These are phyloP conservation scores for Meripilus lineatus DNA, from an alignment of 1,284 basidiomycete genomes.

Conservation along the genomic window DNA sequence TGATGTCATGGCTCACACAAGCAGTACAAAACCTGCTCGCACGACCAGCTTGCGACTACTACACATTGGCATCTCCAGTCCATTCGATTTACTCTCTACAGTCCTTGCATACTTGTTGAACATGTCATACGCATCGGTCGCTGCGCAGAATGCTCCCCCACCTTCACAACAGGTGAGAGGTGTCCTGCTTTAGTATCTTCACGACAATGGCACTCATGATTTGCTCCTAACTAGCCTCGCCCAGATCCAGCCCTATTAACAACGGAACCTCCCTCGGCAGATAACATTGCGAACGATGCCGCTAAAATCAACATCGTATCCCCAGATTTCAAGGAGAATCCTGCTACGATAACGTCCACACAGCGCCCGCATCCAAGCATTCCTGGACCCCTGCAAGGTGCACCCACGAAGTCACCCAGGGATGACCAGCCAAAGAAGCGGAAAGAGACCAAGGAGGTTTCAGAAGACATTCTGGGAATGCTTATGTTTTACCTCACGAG, in stretches of 20 bases:
- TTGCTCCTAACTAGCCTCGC: conserved; percentile 40
- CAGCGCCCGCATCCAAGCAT: too few relatives aligned
- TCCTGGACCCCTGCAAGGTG: too few relatives aligned
- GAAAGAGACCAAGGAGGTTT: conserved; percentile 49
- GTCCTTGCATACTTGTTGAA: conserved; percentile 6
- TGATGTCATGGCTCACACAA: conserved; percentile 7
- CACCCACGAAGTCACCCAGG: conserved; percentile 6
- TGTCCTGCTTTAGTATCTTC: neutral
- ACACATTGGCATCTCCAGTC: too few relatives aligned
- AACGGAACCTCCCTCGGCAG: conserved; percentile 40
- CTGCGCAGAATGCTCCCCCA: conserved; percentile 52
- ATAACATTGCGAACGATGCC: conserved; percentile 41
- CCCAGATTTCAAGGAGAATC: conserved; percentile 43
- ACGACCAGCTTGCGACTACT: too few relatives aligned
- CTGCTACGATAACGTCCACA: conserved; percentile 37
- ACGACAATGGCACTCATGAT: neutral
- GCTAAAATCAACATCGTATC: conserved; percentile 52
- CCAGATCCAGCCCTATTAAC: conserved; percentile 60
- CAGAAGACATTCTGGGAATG: conserved; percentile 48
- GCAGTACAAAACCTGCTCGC: too few relatives aligned
- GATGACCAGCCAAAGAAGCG: conserved; percentile 9
- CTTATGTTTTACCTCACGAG: conserved; percentile 59
- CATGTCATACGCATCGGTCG: conserved; percentile 68
- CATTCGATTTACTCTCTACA: neutral
- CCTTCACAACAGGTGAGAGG: conserved; percentile 36